phyloP scores from a whole-genome alignment of 371 early-diverging fungal species.

The Rhizomucor pusillus region DNA sequence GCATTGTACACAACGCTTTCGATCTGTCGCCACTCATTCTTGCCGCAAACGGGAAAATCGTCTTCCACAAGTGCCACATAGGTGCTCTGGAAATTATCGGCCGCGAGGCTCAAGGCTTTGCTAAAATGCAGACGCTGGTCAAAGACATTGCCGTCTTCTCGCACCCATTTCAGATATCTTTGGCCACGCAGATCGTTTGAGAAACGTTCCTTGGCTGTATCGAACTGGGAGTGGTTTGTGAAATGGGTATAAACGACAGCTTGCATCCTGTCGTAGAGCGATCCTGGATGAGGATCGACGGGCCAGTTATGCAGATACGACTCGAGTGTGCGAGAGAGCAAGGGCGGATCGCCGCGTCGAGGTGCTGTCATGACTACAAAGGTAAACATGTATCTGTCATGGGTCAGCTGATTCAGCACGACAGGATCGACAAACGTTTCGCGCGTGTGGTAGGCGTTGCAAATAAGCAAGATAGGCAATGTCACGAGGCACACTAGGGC shows the following conservation, averaged over 20 bases:
- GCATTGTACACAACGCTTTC: conserved; percentile 54
- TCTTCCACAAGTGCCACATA: conserved; percentile 61
- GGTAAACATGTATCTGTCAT: conserved; percentile 50
- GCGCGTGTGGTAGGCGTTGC: conserved; percentile 35
- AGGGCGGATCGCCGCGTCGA: conserved; percentile 50
- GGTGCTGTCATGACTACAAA: conserved; percentile 65
- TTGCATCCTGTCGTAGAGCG: conserved; percentile 52
- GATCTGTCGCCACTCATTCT: conserved; percentile 54
- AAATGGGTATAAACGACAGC: conserved; percentile 63
- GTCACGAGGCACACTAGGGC: conserved; percentile 26
- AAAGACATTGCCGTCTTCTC: conserved; percentile 45
- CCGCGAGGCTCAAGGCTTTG: conserved; percentile 47
- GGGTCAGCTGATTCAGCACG: conserved; percentile 29
- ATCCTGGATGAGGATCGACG: conserved; percentile 35
- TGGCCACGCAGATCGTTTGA: conserved; percentile 44
- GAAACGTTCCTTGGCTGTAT: conserved; percentile 37
- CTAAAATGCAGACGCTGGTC: conserved; percentile 60
- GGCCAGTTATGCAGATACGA: conserved; percentile 54
- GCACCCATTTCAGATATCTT: conserved; percentile 52
- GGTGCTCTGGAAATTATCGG: conserved; percentile 32
- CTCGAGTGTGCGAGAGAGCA: conserved; percentile 50
- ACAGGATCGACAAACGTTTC: conserved; percentile 34
- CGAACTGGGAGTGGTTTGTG: conserved; percentile 51
- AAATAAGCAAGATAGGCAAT: conserved; percentile 34
- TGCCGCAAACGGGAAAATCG: conserved; percentile 61